phyloP scores from a whole-genome alignment of 2,329 filamentous ascomycete species.

The Penicillium sp. region DNA sequence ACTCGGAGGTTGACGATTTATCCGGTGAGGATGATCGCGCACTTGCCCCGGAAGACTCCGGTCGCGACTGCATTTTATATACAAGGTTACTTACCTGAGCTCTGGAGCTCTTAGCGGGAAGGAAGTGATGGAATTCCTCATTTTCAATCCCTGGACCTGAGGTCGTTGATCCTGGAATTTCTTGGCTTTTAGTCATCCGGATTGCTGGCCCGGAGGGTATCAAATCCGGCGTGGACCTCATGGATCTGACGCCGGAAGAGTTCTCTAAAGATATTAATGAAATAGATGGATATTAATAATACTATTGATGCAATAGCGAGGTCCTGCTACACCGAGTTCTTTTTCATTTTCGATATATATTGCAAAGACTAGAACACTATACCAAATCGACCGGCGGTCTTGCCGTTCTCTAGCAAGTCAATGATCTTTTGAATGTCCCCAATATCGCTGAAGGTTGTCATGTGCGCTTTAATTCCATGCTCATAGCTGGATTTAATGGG shows the following conservation, averaged over 20 bases:
- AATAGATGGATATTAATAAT: not conserved
- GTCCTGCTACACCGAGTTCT: not conserved
- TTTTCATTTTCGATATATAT: too few relatives aligned
- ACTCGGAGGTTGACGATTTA: not conserved
- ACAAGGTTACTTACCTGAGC: not conserved
- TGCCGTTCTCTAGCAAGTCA: not conserved
- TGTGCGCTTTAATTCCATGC: slow-evolving; percentile 5
- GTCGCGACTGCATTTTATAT: slow-evolving; percentile 12
- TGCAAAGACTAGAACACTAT: not conserved
- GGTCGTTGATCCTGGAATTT: not conserved
- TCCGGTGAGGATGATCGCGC: not conserved
- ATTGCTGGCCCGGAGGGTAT: not conserved
- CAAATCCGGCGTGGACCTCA: not conserved
- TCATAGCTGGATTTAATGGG: slow-evolving; percentile 1
- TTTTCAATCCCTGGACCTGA: not conserved
- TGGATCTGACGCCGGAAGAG: not conserved
- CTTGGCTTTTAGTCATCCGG: slow-evolving; percentile 12
- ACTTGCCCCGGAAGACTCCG: slow-evolving; percentile 1
- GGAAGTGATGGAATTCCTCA: not conserved
- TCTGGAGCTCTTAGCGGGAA: not conserved
- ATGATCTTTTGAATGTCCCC: not conserved
- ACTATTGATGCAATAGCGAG: not conserved
- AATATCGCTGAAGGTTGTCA: slow-evolving; percentile 2
- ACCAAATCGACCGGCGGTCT: slow-evolving; percentile 3
- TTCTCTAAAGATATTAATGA: not conserved